Percentiles rank a stretch among this genome's conserved stretches.
Conservation (phyloP, 225 moss, liverwort and hornwort species). For the Thuidium tamariscinum region DNA sequence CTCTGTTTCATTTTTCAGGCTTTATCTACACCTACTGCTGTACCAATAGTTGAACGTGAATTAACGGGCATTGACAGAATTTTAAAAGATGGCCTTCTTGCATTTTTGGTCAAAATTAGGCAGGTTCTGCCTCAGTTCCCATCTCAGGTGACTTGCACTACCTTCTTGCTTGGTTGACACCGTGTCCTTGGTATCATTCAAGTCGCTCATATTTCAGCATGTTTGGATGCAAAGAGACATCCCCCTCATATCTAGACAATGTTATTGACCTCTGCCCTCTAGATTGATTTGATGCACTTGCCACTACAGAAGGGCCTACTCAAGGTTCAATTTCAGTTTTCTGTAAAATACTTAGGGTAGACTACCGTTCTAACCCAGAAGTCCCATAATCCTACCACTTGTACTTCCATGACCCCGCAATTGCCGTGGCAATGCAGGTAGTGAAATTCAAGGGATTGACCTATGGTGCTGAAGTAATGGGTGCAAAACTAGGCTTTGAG, state of each 20-base stretch:
- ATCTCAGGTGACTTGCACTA: constrained; percentile 41
- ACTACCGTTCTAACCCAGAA: neutral
- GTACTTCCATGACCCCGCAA: neutral
- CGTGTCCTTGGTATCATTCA: neutral
- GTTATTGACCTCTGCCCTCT: neutral
- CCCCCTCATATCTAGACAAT: neutral
- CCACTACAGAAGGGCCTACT: neutral
- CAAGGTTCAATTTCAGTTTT: neutral
- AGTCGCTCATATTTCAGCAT: neutral
- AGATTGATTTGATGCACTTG: neutral
- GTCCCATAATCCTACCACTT: neutral
- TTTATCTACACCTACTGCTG: neutral
- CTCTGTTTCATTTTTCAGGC: neutral
- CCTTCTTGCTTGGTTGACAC: neutral
- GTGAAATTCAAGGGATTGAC: constrained; percentile 67
- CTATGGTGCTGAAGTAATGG: constrained; percentile 44
- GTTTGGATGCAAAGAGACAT: neutral
- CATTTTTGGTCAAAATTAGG: constrained; percentile 69
- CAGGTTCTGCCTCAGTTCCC: constrained; percentile 51
- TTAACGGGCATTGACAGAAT: constrained; percentile 64
- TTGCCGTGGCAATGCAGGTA: constrained; percentile 35
- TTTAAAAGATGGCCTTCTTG: constrained; percentile 74
- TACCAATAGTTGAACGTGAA: neutral
- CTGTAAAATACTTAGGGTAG: neutral
- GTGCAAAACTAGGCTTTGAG: constrained; percentile 53